Conservation (phyloP, 2,329 filamentous ascomycete species). For the Ascochyta clinopodiicola region DNA sequence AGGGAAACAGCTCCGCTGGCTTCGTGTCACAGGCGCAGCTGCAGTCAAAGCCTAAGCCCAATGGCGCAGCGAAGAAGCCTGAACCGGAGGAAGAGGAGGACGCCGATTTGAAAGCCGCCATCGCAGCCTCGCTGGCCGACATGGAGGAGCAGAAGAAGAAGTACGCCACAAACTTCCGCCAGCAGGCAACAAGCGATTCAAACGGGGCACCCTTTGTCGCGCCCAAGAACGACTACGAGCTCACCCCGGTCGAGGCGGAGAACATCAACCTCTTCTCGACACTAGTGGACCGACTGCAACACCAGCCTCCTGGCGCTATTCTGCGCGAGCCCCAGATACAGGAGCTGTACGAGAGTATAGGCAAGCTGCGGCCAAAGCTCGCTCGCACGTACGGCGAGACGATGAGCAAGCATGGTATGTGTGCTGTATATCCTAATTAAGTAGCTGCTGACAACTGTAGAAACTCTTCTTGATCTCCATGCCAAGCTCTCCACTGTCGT, state of each 20-base stretch:
- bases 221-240: slow-evolving; percentile 91
- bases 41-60: slow-evolving; percentile 48
- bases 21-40: slow-evolving; percentile 72
- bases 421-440: background rate
- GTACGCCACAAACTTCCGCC: slow-evolving; percentile 82
- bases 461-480: slow-evolving; percentile 91
- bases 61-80: slow-evolving; percentile 45
- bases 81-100: slow-evolving; percentile 79
- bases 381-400: slow-evolving; percentile 96
- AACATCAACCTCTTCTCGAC: slow-evolving; percentile 97
- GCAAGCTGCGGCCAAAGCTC: slow-evolving; percentile 88
- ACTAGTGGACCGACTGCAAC: slow-evolving; percentile 90
- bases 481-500: slow-evolving; percentile 96
- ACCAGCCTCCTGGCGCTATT: slow-evolving; percentile 93
- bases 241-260: slow-evolving; percentile 91
- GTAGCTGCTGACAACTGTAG: slow-evolving; percentile 57
- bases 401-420: slow-evolving; percentile 96
- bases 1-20: slow-evolving; percentile 71
- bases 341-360: slow-evolving; percentile 96
- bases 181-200: slow-evolving; percentile 67
- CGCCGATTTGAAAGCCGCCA: slow-evolving; percentile 89
- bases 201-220: slow-evolving; percentile 58
- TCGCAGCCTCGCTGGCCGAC: slow-evolving; percentile 90
- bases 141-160: slow-evolving; percentile 98
- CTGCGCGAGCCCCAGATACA: slow-evolving; percentile 97